Evolutionary conservation across 257 asterid species (phyloP).

Genomic region (Primulina eburnea): DNA sequence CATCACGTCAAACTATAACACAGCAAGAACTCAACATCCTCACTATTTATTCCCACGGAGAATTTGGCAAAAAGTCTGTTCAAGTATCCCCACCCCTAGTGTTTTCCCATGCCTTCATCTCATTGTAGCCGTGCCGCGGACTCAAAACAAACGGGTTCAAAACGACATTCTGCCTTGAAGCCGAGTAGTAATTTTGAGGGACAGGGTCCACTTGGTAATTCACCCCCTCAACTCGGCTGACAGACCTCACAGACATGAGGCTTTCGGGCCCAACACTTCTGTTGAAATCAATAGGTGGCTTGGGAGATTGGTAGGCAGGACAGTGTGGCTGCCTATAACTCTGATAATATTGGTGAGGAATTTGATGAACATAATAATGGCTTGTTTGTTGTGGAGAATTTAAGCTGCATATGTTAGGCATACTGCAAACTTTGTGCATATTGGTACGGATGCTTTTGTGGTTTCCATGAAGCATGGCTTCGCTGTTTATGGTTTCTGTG

Average conservation of each 20-base stretch:
- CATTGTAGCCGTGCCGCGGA: constrained; percentile 29
- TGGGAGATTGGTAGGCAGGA: constrained; percentile 33
- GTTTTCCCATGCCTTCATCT: constrained; percentile 31
- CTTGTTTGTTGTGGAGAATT: constrained; percentile 33
- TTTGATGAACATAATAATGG: constrained; percentile 25
- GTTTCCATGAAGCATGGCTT: constrained; percentile 20
- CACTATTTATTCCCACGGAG: neutral
- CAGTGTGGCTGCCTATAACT: constrained; percentile 24
- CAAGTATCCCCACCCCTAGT: constrained; percentile 30
- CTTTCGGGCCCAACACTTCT: constrained; percentile 41
- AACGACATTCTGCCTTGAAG: constrained; percentile 30
- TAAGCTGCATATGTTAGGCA: constrained; percentile 58
- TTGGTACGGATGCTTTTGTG: constrained; percentile 22
- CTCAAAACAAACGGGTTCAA: constrained; percentile 36
- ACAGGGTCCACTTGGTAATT: constrained; percentile 47
- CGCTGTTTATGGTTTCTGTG: constrained; percentile 32
- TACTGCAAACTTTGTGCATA: constrained; percentile 65
- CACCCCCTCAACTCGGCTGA: constrained; percentile 44
- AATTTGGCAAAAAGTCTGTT: neutral
- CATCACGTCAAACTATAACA: neutral
- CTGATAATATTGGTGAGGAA: constrained; percentile 30
- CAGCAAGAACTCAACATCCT: neutral
- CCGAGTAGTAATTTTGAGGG: constrained; percentile 25
- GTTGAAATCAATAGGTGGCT: constrained; percentile 39
- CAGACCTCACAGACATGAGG: constrained; percentile 39